Base-by-base conservation (phyloP, 345 rosid genomes). In the Nephelium lappaceum region DNA sequence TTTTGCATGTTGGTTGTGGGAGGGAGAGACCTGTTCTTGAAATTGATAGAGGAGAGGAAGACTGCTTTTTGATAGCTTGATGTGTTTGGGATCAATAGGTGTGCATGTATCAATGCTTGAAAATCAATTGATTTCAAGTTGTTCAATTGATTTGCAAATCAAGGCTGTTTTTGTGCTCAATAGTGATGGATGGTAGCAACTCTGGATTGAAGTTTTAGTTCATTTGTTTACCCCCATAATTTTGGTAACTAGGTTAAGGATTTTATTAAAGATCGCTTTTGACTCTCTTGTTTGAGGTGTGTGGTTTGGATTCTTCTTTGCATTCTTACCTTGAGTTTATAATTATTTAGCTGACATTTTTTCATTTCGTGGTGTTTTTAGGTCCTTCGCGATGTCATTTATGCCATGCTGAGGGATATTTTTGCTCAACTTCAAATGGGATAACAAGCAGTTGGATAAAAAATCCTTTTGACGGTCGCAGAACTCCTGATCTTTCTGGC, bases 351-450 rank as follows among this genome's bases (percentile, higher is more conserved):
- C 36, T 41, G 23, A 73, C 68, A n/a, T n/a, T 12, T 64, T 61
- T 41, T 41, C 53, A 12, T 82, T 63, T 78, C 4, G 15, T 74
- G 73, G 74, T 47, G 84, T 64, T 73, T 60, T 81, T 75, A 86
- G 97, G 95, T 81, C 72, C 89, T 85, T 87, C 89, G 61, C 80
- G 70, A 77, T 89, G 91, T 75, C 92, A 91, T 80, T 83, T 83
- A 69, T 86, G 92, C 71, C 88, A 84, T 70, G 67, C 86, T 2
- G 98, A 93, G 86, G 93, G 84, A 6, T 64, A 82, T 74, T 81
- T 76, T 66, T 88, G 94, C 81, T 88, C 91, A 58, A 81, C 90
- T n/a, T 84, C 94, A 53, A 80, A 77, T 84, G 91, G 91, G 77
- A 81, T 87, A 75, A 69, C 79, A 73, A 73, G 77, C 67, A 67